Base-by-base conservation (phyloP, 2,329 filamentous ascomycete genomes). In the Gaeumannomyces tritici region DNA sequence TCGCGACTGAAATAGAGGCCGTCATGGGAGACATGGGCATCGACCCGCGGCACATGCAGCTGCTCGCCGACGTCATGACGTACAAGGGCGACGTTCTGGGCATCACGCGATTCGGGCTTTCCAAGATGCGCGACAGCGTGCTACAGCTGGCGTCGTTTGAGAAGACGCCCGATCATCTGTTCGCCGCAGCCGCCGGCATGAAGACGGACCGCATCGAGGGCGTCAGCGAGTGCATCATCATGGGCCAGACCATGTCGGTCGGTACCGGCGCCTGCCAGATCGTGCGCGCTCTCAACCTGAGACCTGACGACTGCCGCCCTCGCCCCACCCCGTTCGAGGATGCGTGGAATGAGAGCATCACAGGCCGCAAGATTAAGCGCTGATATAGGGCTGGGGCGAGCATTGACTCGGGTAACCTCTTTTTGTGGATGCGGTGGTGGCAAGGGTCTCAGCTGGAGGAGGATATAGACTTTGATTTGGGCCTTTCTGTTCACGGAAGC, bases 11-110 rank as follows among this genome's bases (percentile, higher is more conserved):
- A 78, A 98, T 99, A 70, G 83, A 82, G 61, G 82, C 83, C 61
- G 95, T 98, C 71, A 99, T 98, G 93, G 85, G 85, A 47, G 87
- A 89, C 73, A 97, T 99, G 92, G 87, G 86, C 74, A 98, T 99
- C 70, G 95, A 99, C 75, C 93, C 93, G 57, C 90, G 95, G 62
- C 95, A 99, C 77, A 98, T 99, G 92, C 89, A 97, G 73, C 83
- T 99, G 24, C 85, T 99, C 1, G 93, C 95, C 13, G 95, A 99
- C 71, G 93, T 97, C 62, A 99, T 99, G 95, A 98, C 95, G 0
- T 98, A 93, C 82, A 98, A 97, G 79, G 95, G 95, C 60, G 93
- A 98, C 68, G 90, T 99, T 0, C 83, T 97, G 24, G 95, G 95
- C 61, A 99, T 99, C 72, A 99, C 95, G 2, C 89, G 95, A 35